Conservation (phyloP, 192 early-diverging fungal species). For the Powellomyces hirtus region DNA sequence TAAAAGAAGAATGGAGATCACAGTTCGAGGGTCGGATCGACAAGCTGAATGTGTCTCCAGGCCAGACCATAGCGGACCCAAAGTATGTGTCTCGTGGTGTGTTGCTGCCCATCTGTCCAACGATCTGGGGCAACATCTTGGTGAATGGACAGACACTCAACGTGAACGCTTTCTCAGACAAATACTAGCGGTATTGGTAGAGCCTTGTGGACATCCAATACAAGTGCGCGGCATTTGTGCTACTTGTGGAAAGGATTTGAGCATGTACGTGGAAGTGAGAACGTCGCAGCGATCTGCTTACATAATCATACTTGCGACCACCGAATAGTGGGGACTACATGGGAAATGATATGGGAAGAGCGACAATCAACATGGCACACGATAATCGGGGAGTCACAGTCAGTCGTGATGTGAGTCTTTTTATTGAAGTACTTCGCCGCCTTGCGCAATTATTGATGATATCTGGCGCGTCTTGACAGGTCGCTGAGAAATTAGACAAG, state of each 20-base stretch:
- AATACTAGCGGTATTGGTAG: conserved; percentile 21
- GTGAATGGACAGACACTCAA: not conserved
- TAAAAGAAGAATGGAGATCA: conserved; percentile 15
- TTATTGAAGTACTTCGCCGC: not conserved
- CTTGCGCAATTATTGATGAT: not conserved
- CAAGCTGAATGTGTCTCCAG: conserved; percentile 7
- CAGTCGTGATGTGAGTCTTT: conserved; percentile 45
- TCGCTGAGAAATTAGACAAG: conserved; percentile 71
- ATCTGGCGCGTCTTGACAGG: conserved; percentile 36
- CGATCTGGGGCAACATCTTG: no score
- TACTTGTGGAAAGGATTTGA: conserved; percentile 73
- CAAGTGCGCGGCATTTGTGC: conserved; percentile 79
- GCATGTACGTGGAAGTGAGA: conserved; percentile 36
- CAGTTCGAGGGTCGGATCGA: conserved; percentile 4
- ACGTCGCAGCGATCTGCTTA: not conserved
- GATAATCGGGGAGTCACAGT: conserved; percentile 69
- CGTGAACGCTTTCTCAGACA: not conserved
- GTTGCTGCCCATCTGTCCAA: no score
- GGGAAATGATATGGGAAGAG: conserved; percentile 53
- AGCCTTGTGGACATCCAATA: conserved; percentile 72
- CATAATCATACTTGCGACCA: not conserved
- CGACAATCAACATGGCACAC: conserved; percentile 79
- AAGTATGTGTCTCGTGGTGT: conserved; percentile 6
- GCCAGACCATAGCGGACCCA: conserved; percentile 10
- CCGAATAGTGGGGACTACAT: conserved; percentile 31